Percentiles rank a stretch among this genome's conserved stretches.
phyloP scores from a whole-genome alignment of 495 filamentous ascomycete genomes.

The Halenospora varia region DNA sequence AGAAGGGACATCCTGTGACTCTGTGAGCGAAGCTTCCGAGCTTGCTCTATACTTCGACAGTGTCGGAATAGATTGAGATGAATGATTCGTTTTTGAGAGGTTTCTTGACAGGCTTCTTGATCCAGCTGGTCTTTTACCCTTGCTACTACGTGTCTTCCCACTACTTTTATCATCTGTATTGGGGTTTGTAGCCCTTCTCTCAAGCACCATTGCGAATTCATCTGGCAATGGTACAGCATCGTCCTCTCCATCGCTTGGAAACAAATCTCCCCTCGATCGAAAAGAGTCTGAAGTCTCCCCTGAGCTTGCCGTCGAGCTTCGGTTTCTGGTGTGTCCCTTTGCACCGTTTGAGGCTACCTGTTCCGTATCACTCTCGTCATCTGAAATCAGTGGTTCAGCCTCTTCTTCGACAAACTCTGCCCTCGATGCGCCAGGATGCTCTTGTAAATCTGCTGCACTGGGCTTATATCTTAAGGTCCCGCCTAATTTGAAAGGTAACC shows the following conservation, averaged over 20 bases:
- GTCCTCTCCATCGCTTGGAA: conserved; percentile 88
- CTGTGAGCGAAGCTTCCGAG: conserved; percentile 29
- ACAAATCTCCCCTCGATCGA: conserved; percentile 89
- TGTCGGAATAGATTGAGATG: conserved; percentile 40
- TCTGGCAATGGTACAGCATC: conserved; percentile 92
- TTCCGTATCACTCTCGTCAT: conserved; percentile 40
- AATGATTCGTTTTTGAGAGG: conserved; percentile 44
- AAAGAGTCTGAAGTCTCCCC: conserved; percentile 82
- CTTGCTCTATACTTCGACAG: conserved; percentile 29
- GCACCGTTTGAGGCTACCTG: conserved; percentile 19
- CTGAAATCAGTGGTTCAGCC: conserved; percentile 68
- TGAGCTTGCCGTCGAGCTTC: conserved; percentile 80
- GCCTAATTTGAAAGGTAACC: conserved; percentile 82
- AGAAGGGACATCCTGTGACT: conserved; percentile 3
- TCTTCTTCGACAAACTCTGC: conserved; percentile 33
- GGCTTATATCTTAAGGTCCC: conserved; percentile 84
- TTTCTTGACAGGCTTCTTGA: conserved; percentile 54
- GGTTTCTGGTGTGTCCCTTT: conserved; percentile 43
- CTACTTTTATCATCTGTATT: conserved; percentile 68
- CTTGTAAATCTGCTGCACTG: conserved; percentile 84
- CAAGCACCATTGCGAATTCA: conserved; percentile 80
- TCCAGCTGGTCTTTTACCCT: conserved; percentile 51
- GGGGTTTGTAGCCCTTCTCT: conserved; percentile 56
- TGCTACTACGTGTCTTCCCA: conserved; percentile 57
- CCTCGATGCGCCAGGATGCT: conserved; percentile 62